Conservation (phyloP, 75 land plant genomes). For the Adiantum capillusveneris region DNA sequence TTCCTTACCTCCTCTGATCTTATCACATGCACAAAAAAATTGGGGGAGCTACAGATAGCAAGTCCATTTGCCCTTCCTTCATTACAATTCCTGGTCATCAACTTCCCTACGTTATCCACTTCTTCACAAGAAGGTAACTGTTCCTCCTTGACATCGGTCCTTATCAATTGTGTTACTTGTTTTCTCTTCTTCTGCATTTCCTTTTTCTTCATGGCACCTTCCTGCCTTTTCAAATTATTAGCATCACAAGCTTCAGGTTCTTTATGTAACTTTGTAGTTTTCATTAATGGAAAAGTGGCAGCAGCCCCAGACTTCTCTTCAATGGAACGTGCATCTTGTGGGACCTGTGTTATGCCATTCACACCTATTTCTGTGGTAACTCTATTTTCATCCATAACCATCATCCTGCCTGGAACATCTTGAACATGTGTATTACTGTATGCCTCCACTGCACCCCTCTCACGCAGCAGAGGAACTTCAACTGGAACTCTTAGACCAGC, state of each 20-base stretch:
- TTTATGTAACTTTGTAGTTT: background rate
- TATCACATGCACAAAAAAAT: slow-evolving; percentile 51
- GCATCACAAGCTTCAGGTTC: too few species aligned
- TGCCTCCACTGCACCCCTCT: slow-evolving; percentile 7
- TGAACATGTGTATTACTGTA: background rate
- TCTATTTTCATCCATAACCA: background rate
- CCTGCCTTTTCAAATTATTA: too few species aligned
- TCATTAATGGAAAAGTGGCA: too few species aligned
- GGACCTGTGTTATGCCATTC: background rate
- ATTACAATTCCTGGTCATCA: background rate
- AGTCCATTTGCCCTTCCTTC: slow-evolving; percentile 7
- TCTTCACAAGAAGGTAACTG: background rate
- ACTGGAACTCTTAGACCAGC: slow-evolving; percentile 65
- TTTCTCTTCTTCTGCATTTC: background rate
- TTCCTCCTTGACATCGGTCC: background rate
- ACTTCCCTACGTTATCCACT: background rate
- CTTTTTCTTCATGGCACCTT: background rate
- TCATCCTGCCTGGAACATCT: background rate
- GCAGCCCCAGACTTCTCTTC: background rate
- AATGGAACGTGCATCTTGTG: background rate
- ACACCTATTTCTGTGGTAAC: too few species aligned
- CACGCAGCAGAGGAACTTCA: slow-evolving; percentile 31
- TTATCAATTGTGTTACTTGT: background rate
- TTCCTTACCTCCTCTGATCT: slow-evolving; percentile 69
- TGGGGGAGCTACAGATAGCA: background rate